phyloP scores from a whole-genome alignment of 2,329 filamentous ascomycete species.

The Nothopassalora personata region DNA sequence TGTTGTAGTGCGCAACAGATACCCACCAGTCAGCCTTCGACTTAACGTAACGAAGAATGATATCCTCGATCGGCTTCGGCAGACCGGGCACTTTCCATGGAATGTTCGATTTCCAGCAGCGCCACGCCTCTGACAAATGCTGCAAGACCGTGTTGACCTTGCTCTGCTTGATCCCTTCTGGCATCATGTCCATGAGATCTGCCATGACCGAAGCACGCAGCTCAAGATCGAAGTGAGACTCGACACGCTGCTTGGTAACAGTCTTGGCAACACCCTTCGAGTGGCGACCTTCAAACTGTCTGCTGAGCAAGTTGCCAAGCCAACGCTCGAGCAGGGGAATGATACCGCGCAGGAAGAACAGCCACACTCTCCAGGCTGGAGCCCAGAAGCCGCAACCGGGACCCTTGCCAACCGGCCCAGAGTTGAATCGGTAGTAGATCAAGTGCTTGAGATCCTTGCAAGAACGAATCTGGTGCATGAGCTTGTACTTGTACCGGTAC shows the following conservation, averaged over 20 bases:
- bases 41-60: slow-evolving; percentile 97
- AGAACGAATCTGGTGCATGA: slow-evolving; percentile 98
- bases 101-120: slow-evolving; percentile 99
- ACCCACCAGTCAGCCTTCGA: slow-evolving; percentile 99
- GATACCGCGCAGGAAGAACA: slow-evolving; percentile 98
- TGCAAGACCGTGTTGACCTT: slow-evolving; percentile 98
- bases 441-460: slow-evolving; percentile 99
- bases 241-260: slow-evolving; percentile 96
- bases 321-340: slow-evolving; percentile 94
- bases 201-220: slow-evolving; percentile 97
- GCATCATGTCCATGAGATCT: slow-evolving; percentile 99
- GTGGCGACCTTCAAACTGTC: slow-evolving; percentile 96
- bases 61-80: slow-evolving; percentile 96
- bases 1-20: slow-evolving; percentile 96
- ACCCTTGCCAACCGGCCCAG: slow-evolving; percentile 91
- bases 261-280: slow-evolving; percentile 99
- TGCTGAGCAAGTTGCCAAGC: slow-evolving; percentile 92
- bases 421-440: slow-evolving; percentile 98
- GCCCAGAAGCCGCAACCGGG: slow-evolving; percentile 99
- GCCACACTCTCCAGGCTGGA: slow-evolving; percentile 96
- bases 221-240: slow-evolving; percentile 97
- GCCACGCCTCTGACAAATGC: slow-evolving; percentile 95
- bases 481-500: slow-evolving; percentile 99
- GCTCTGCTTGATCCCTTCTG: slow-evolving; percentile 98
- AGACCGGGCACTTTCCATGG: slow-evolving; percentile 98